Evolutionary conservation across 768 basidiomycete genomes (phyloP), one percentile per base, ranked within the genome.

Genomic region (Rhizopogon vulgaris): DNA sequence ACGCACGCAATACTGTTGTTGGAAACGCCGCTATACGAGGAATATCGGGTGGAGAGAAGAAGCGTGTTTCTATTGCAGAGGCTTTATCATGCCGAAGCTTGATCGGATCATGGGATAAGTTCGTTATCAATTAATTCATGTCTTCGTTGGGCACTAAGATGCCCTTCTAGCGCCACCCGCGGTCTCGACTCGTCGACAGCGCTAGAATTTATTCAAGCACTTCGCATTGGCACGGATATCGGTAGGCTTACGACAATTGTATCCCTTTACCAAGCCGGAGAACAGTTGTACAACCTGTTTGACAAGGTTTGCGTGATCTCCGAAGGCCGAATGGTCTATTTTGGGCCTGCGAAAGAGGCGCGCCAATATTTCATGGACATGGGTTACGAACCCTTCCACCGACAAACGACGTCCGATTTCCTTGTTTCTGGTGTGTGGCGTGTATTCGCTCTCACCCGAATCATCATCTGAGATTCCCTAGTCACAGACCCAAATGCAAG

Each of bases 261-360:
- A 18, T 85, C 88, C 1, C 82, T 94, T 38, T 93, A 94, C 67
- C 90, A 93, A 65, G 90, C 90, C 3, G 83, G 85, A 46, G 88
- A 91, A 63, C 73, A 73, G 3, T 65, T 86, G 0, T 86, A 83
- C 52, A 55, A 76, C 38, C 73, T 78, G 56, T 93, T 87, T 58
- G 83, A 87, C 75, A 85, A 86, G 63, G 83, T 86, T 18, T 77
- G 80, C 59, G 70, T 86, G 37, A 73, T 87, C 60, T 73, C 80
- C 63, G 78, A 79, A 46, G 82, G 84, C 12, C 69, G 71, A 22
- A 78, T 80, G 70, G 75, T 78, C 39, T 87, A 79, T 65, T 85
- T 75, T 50, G 85, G 85, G 1, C 76, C 77, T 0, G 75, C 79
- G 4, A 62, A 68, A 25, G 63, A 73, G 39, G 85, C 83, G 0